Percentiles rank a stretch among this genome's conserved stretches.
These are phyloP conservation scores for Aspergillus thermomutatus DNA, from an alignment of 2,329 filamentous ascomycete genomes.

Conservation along the genomic window DNA sequence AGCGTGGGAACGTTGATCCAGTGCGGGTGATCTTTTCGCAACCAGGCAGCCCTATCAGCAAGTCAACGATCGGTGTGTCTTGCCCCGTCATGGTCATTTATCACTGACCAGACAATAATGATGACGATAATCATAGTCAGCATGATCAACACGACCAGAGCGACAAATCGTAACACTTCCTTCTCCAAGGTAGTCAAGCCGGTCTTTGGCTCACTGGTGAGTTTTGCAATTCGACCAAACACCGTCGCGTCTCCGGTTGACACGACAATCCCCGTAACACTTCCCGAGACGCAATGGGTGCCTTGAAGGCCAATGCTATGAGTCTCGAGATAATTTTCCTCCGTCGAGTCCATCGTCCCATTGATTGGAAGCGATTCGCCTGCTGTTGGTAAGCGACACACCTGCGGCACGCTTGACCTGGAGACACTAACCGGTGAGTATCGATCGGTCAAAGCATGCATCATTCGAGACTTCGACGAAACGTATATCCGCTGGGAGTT, in stretches of 20 bases:
- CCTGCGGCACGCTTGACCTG: not conserved
- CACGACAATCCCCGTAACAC: constrained; percentile 64
- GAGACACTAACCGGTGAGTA: constrained; percentile 58
- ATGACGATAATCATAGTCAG: constrained; percentile 54
- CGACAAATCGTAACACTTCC: constrained; percentile 70
- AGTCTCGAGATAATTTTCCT: constrained; percentile 73
- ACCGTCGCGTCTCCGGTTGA: constrained; percentile 70
- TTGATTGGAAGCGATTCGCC: constrained; percentile 65
- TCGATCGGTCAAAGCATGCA: constrained; percentile 68
- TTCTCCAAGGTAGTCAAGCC: constrained; percentile 68
- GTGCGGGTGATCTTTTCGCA: constrained; percentile 62
- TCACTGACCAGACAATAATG: constrained; percentile 59
- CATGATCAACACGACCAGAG: constrained; percentile 66
- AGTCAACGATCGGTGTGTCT: not conserved
- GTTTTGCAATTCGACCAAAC: constrained; percentile 70
- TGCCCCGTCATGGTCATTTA: not conserved
- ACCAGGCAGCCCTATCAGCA: constrained; percentile 59
- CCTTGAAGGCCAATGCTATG: constrained; percentile 73
- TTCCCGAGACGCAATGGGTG: constrained; percentile 72
- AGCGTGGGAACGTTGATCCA: constrained; percentile 71
- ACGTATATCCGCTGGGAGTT: constrained; percentile 69
- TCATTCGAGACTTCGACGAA: constrained; percentile 67
- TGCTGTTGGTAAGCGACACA: constrained; percentile 43
- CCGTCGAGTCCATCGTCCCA: constrained; percentile 63
- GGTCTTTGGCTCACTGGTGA: constrained; percentile 66